phyloP scores from a whole-genome alignment of 352 stramenopile species.

The Peronospora destructor region DNA sequence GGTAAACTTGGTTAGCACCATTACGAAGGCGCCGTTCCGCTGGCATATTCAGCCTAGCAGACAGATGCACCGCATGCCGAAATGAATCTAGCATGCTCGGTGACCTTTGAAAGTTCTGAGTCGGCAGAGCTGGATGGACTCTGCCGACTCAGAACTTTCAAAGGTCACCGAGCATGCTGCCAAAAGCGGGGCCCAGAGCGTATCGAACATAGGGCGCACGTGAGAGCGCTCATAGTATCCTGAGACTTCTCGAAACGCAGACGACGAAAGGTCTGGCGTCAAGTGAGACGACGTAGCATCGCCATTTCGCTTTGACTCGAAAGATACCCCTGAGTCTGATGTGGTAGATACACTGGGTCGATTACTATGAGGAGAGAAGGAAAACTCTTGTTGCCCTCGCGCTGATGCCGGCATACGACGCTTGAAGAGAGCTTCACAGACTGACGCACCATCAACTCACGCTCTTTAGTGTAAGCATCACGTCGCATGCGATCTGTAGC shows the following conservation, averaged over 20 bases:
- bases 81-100: constrained; percentile 95
- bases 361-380: constrained; percentile 18
- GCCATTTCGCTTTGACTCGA: constrained; percentile 11
- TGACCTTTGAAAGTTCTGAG: constrained; percentile 93
- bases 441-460: constrained; percentile 73
- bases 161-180: constrained; percentile 96
- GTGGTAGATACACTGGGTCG: constrained; percentile 2
- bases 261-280: constrained; percentile 23
- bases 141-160: constrained; percentile 89
- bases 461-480: constrained; percentile 82
- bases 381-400: constrained; percentile 16
- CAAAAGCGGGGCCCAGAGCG: constrained; percentile 95
- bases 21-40: constrained; percentile 92
- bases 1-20: constrained; percentile 94
- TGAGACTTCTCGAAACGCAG: constrained; percentile 59
- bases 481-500: constrained; percentile 56
- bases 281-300: constrained; percentile 15
- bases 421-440: constrained; percentile 77
- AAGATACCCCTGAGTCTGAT: constrained; percentile 3
- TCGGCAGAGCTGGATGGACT: constrained; percentile 91
- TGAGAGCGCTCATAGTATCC: constrained; percentile 66
- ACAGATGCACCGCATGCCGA: constrained; percentile 91
- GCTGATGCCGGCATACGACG: constrained; percentile 36
- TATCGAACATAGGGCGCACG: constrained; percentile 97
- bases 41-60: constrained; percentile 83